Base-by-base conservation (phyloP, 2,329 filamentous ascomycete genomes). In the Monosporascus sp. region DNA sequence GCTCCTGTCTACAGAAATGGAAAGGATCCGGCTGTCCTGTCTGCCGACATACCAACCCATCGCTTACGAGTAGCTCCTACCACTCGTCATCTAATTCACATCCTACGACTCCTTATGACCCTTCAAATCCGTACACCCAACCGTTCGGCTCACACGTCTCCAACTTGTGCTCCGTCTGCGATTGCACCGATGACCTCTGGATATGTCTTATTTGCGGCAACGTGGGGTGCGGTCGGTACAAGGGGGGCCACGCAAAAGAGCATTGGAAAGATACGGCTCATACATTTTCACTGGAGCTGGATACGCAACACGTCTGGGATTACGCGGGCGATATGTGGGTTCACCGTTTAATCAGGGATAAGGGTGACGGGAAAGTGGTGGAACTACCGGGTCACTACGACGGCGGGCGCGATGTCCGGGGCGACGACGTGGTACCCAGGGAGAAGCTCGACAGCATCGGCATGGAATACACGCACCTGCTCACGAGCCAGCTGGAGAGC, bases 221-320 rank as follows among this genome's bases (percentile, higher is more conserved):
- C 61, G 86, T 96, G 26, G 94, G 94, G 1, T 99, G 94, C 66
- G 94, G 94, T 1, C 85, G 94, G 31, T 99, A 99, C 69, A 95
- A 97, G 69, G 85, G 87, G 27, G 94, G 91, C 0, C 92, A 97
- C 65, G 92, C 93, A 36, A 96, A 96, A 69, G 87, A 90, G 14
- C 92, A 97, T 71, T 97, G 91, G 83, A 91, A 95, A 71, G 82
- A 90, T 52, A 95, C 90, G 3, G 84, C 85, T 4, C 94, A 99
- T 70, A 89, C 88, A 58, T 99, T 96, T 67, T 88, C 91, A 26
- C 88, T 99, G 69, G 94, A 99, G 68, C 83, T 97, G 38, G 85
- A 88, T 57, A 96, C 91, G 1, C 93, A 99, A 69, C 88, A 96
- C 63, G 92, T 99, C 1, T 99, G 94, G 94, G 94, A 99, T 71